These are phyloP conservation scores for Hemileia vastatrix DNA, from an alignment of 1,284 basidiomycete species.

Conservation along the genomic window DNA sequence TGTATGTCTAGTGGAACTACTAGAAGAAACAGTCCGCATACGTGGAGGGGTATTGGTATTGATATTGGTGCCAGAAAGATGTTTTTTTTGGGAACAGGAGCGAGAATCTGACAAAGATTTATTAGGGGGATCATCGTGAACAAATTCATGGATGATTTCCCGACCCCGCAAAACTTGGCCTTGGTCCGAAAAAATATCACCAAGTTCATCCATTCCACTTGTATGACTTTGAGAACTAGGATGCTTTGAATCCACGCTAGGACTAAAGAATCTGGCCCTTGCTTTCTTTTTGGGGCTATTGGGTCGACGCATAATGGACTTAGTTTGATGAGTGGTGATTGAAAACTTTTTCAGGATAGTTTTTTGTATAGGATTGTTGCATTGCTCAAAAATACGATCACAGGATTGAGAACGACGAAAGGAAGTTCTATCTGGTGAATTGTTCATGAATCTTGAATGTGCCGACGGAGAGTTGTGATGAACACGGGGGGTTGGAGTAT, in stretches of 20 bases:
- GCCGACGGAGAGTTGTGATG: no score
- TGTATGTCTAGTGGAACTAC: not conserved
- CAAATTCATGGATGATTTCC: constrained; percentile 18
- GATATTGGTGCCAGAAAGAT: not conserved
- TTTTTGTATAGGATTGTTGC: no score
- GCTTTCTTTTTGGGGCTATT: constrained; percentile 15
- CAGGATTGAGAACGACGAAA: no score
- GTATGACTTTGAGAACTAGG: no score
- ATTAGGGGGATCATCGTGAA: constrained; percentile 6
- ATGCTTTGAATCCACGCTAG: not conserved
- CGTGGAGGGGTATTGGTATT: not conserved
- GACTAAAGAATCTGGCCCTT: constrained; percentile 15
- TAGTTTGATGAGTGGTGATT: constrained; percentile 4
- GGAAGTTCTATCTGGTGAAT: no score
- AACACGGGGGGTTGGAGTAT: no score
- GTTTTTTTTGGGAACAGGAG: not conserved
- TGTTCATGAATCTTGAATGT: no score
- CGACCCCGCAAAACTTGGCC: constrained; percentile 1
- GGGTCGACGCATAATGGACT: constrained; percentile 12
- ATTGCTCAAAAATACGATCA: no score
- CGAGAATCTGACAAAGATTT: no score
- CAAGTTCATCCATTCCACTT: not conserved
- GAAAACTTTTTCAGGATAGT: no score
- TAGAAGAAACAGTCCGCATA: constrained; percentile 1
- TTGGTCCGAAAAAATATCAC: constrained; percentile 4